phyloP scores from a whole-genome alignment of 1,284 basidiomycete genomes.

The Coriolopsis trogii region DNA sequence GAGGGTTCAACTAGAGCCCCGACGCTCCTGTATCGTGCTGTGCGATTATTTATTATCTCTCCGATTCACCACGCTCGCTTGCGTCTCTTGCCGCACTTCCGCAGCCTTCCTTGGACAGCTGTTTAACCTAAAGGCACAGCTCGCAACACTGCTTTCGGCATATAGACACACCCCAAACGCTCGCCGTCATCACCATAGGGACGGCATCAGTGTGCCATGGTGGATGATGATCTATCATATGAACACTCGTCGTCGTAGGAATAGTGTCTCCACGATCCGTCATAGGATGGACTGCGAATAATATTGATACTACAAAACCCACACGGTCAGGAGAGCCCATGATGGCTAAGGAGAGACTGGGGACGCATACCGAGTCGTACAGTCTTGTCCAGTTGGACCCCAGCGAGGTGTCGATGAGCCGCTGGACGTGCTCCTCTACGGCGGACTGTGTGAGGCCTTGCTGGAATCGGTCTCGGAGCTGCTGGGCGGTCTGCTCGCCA shows the following conservation, averaged over 20 bases:
- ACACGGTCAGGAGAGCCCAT: not conserved
- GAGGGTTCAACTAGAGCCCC: not conserved
- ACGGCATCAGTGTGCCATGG: not conserved
- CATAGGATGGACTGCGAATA: slow-evolving; percentile 83
- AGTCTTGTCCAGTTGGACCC: slow-evolving; percentile 93
- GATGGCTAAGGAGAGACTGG: not conserved
- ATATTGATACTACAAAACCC: slow-evolving; percentile 65
- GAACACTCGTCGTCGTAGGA: slow-evolving; percentile 1
- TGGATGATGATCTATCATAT: not conserved
- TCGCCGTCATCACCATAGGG: not conserved
- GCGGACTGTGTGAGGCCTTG: slow-evolving; percentile 86
- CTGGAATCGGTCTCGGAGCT: slow-evolving; percentile 93
- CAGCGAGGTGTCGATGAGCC: slow-evolving; percentile 84
- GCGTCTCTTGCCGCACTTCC: no score
- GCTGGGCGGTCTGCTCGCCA: slow-evolving; percentile 88
- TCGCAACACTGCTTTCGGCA: no score
- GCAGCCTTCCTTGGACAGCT: no score
- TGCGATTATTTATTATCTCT: slow-evolving; percentile 14
- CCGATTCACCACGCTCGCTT: no score
- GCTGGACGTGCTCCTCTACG: slow-evolving; percentile 88
- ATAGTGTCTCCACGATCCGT: slow-evolving; percentile 13
- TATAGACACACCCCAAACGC: no score
- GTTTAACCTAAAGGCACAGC: no score
- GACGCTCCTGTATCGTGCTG: slow-evolving; percentile 3
- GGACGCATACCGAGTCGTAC: slow-evolving; percentile 80